Evolutionary conservation across 371 early-diverging fungal genomes (phyloP).

Genomic region (Mucor indicus): DNA sequence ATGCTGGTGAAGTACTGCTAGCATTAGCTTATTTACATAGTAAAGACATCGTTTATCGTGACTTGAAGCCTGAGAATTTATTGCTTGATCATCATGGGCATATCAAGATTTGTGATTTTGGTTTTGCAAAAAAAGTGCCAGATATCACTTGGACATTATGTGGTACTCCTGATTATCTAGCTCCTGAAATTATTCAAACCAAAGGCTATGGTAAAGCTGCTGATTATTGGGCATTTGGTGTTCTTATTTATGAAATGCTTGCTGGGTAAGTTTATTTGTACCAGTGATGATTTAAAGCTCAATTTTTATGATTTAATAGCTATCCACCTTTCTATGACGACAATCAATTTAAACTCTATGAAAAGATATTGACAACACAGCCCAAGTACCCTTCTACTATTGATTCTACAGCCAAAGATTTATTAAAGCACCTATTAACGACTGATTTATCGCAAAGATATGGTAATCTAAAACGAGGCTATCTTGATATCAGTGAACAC

Average conservation of each 20-base stretch:
- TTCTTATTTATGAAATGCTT: conserved; percentile 91
- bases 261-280: conserved; percentile 54
- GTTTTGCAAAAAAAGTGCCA: conserved; percentile 95
- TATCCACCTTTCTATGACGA: conserved; percentile 95
- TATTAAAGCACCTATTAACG: conserved; percentile 80
- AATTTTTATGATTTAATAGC: conserved; percentile 15
- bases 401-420: conserved; percentile 81
- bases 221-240: conserved; percentile 93
- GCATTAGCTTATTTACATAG: conserved; percentile 89
- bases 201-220: conserved; percentile 89
- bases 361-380: conserved; percentile 83
- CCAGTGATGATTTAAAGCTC: not conserved
- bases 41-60: conserved; percentile 89
- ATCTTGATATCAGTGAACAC: conserved; percentile 66
- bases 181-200: conserved; percentile 91
- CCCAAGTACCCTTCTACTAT: conserved; percentile 81
- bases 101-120: conserved; percentile 99
- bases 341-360: conserved; percentile 89
- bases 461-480: conserved; percentile 83
- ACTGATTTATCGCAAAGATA: conserved; percentile 82
- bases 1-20: conserved; percentile 71
- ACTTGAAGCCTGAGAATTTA: conserved; percentile 95
- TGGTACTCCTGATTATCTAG: conserved; percentile 98
- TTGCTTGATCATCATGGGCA: conserved; percentile 91
- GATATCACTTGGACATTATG: conserved; percentile 95